These are phyloP conservation scores for Starmera stellimalicola DNA, from an alignment of 1,139 yeast genomes.

Conservation along the genomic window DNA sequence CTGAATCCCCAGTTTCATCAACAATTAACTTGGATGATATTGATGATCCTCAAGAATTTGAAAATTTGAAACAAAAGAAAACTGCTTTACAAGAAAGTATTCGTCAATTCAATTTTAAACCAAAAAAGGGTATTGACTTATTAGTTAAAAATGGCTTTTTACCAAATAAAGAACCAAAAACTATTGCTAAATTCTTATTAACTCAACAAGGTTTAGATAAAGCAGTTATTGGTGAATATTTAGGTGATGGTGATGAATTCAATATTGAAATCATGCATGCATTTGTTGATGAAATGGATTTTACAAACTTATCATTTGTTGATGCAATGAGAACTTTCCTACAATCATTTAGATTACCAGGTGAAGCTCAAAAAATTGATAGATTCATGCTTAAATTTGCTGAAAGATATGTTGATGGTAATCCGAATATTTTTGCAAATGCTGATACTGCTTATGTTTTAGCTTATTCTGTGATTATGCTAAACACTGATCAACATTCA, in stretches of 20 bases:
- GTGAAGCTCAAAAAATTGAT: slow-evolving; percentile 97
- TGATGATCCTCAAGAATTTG: slow-evolving; percentile 83
- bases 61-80: slow-evolving; percentile 73
- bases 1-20: slow-evolving; percentile 13
- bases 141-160: slow-evolving; percentile 60
- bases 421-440: slow-evolving; percentile 75
- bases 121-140: slow-evolving; percentile 65
- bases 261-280: slow-evolving; percentile 86
- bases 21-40: slow-evolving; percentile 25
- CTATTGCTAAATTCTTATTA: slow-evolving; percentile 67
- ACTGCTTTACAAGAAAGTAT: slow-evolving; percentile 74
- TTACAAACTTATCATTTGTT: slow-evolving; percentile 58
- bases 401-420: slow-evolving; percentile 80
- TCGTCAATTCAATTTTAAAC: slow-evolving; percentile 72
- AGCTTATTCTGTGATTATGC: slow-evolving; percentile 86
- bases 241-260: slow-evolving; percentile 82
- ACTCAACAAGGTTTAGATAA: slow-evolving; percentile 79
- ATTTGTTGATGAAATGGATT: slow-evolving; percentile 84
- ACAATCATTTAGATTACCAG: slow-evolving; percentile 89
- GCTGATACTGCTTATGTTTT: slow-evolving; percentile 92
- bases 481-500: slow-evolving; percentile 91
- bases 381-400: slow-evolving; percentile 96
- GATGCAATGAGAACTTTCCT: slow-evolving; percentile 79
- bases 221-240: slow-evolving; percentile 77
- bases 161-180: slow-evolving; percentile 45